Conservation (phyloP, 345 rosid species). For the Murraya paniculata region DNA sequence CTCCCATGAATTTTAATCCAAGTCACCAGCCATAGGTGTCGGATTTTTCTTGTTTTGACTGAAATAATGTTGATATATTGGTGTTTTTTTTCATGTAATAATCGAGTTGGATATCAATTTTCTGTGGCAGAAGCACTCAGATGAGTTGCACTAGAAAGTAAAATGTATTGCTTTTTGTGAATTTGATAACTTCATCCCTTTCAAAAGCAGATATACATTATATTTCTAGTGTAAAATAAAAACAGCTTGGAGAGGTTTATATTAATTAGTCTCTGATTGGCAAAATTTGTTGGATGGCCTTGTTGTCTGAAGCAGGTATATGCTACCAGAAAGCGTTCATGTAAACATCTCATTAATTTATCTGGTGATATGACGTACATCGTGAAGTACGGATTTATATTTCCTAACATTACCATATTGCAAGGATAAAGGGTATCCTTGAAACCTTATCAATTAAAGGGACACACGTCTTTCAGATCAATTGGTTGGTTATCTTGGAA, state of each 20-base stretch:
- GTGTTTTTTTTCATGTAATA: too few relatives aligned
- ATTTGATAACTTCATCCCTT: too few relatives aligned
- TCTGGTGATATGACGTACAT: too few relatives aligned
- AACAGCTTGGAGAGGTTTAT: too few relatives aligned
- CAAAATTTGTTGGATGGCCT: not conserved
- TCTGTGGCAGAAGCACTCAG: too few relatives aligned
- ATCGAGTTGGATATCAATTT: too few relatives aligned
- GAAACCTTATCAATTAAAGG: not conserved
- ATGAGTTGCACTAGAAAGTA: too few relatives aligned
- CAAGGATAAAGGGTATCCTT: conserved; percentile 1
- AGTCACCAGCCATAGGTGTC: not conserved
- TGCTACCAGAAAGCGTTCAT: not conserved
- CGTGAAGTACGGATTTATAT: too few relatives aligned
- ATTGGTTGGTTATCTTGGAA: not conserved
- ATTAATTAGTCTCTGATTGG: too few relatives aligned
- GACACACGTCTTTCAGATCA: not conserved
- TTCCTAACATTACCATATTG: not conserved
- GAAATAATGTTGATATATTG: not conserved
- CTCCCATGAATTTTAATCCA: not conserved
- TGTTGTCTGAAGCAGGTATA: not conserved
- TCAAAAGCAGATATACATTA: too few relatives aligned
- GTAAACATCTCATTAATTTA: not conserved
- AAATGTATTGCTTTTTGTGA: too few relatives aligned
- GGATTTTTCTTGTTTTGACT: not conserved
- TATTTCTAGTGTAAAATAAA: too few relatives aligned